Evolutionary conservation across 306 rosid genomes (phyloP), one percentile per base, ranked within the genome.

Genomic region (Mucuna pruriens): DNA sequence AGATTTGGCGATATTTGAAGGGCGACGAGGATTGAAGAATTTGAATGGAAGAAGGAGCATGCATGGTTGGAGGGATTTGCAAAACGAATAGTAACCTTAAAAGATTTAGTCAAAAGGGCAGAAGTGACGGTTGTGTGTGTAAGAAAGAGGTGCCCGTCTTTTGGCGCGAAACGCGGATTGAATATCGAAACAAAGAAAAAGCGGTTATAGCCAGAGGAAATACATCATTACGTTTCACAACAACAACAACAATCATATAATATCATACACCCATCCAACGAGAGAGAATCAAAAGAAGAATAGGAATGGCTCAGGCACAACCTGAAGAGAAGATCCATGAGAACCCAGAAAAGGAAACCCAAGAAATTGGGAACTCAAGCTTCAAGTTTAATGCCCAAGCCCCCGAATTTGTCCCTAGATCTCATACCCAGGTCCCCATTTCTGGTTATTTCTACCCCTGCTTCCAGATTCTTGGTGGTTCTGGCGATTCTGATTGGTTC

Each of bases 321-420:
- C 85, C 76, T 5, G 87, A 80, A 39, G 84, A 86, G 77, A 90
- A 85, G 81, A 52, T 78, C 36, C 83, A 55, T 33, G 87, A 76
- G 9, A 65, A 55, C 55, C 19, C 65, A 10, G 87, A 86, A 55
- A 85, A 80, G 49, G 79, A 76, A 31, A 66, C 39, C 44, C 84
- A 85, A 68, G 92, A 85, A 55, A 74, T 80, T 3, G 60, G 66
- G 1, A 48, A 76, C 62, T 58, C 78, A 0, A 58, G 88, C 33
- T 95, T 93, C 94, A 93, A 84, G 75, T 93, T 95, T 85, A 95
- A 95, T 83, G 97, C 92, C 1, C 96, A 91, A 80, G 98, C 99
- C 7, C 97, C 98, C 42, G 99, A 93, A 75, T 95, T 95, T n/a
- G 94, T 95, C 5, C 99, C 99, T 11, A 87, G 94, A 81, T 79